These are phyloP conservation scores for Neofusicoccum sp. DNA, from an alignment of 2,329 filamentous ascomycete genomes.

Conservation along the genomic window DNA sequence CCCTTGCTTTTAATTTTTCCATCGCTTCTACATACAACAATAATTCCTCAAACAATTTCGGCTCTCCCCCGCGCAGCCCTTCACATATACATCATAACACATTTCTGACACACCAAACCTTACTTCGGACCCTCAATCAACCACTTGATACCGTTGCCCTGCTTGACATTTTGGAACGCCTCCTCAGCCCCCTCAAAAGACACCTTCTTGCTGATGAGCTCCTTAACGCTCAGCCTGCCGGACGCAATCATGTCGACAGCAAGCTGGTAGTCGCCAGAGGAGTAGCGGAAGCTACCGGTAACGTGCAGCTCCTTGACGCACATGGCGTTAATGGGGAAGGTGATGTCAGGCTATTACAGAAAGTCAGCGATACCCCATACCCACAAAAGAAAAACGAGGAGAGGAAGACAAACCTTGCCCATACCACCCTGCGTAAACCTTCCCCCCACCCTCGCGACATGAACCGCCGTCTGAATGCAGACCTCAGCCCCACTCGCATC, in stretches of 20 bases:
- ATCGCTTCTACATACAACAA: too few species aligned
- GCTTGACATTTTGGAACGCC: constrained; percentile 85
- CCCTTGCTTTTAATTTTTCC: too few species aligned
- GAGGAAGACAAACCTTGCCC: constrained; percentile 59
- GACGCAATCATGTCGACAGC: constrained; percentile 75
- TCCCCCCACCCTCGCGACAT: constrained; percentile 51
- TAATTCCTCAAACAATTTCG: too few species aligned
- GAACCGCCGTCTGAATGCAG: constrained; percentile 53
- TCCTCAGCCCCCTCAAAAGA: constrained; percentile 80
- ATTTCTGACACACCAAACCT: neutral
- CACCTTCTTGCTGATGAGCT: constrained; percentile 76
- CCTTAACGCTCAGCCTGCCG: constrained; percentile 74
- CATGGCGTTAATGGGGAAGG: constrained; percentile 87
- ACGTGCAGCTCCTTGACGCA: constrained; percentile 87
- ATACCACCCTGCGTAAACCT: constrained; percentile 67
- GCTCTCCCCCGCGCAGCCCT: neutral
- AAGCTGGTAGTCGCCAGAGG: constrained; percentile 81
- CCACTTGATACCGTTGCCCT: constrained; percentile 74
- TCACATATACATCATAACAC: neutral
- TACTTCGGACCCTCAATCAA: constrained; percentile 51
- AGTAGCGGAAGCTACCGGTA: constrained; percentile 88
- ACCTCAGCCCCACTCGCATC: constrained; percentile 53
- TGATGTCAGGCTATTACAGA: constrained; percentile 64
- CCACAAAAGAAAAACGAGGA: neutral
- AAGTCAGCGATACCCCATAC: neutral